Evolutionary conservation across 768 basidiomycete species (phyloP), one percentile per base, ranked within the genome.

Genomic region (Cystobasidiopsis lactophilus): DNA sequence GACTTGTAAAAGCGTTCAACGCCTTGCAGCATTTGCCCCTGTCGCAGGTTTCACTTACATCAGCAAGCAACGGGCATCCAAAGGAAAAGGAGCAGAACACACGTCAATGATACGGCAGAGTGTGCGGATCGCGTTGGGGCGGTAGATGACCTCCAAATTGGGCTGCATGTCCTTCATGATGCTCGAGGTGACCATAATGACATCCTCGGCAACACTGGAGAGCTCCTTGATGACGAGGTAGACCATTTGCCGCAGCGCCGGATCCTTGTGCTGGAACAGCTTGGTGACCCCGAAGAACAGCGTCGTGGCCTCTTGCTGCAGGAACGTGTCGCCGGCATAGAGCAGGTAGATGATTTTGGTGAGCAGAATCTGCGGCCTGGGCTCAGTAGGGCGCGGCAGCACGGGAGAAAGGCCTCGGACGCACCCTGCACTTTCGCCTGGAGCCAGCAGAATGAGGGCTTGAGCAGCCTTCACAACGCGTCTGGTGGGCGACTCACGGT

Each of bases 131-230:
- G 93, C 82, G 67, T 98, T 98, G 30, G 93, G 85, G 51, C 93
- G 75, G 68, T 98, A 98, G 56, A 98, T 86, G 62, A 96, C 91
- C 68, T 98, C 93, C 46, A 86, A 80, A 65, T 93, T 95, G 51
- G 89, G 82, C 63, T 98, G 93, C 86, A 96, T 98, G 64, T 98
- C 93, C 72, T 96, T 96, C 89, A 93, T 93, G 67, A 98, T 95
- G 63, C 86, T 93, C 66, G 80, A 84, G 10, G 93, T 98, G 57
- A 95, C 89, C 86, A 98, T 98, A 61, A 98, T 93, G 27, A 96
- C 86, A 72, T 96, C 91, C 67, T 98, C 88, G 16, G 93, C 85
- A n/a, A 82, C 80, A 33, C 76, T 78, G 27, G 88, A 81, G 11
- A 98, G 75, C 68, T 98, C 93, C 71, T 96, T 98, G 71, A 98